Base-by-base conservation (phyloP, 2,329 filamentous ascomycete species). In the Zasmidium cellare region DNA sequence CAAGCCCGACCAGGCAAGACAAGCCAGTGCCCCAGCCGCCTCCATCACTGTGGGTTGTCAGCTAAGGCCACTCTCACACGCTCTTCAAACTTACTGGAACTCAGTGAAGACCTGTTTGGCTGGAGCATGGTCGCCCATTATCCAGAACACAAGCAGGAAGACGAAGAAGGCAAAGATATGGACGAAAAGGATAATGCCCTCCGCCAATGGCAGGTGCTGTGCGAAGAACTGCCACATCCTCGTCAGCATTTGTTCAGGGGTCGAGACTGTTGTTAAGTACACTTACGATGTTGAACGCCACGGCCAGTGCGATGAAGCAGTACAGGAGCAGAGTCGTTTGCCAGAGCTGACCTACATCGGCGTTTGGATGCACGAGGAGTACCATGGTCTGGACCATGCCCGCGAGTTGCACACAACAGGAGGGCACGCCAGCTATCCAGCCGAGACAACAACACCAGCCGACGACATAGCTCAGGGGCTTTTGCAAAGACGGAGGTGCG, bases 141-240 rank as follows among this genome's bases (percentile, higher is more conserved):
- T 68, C 71, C 71, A 74, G 53, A 74, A 66, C 2, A 75, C 69
- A 24, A 77, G 70, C 31, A 79, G 71, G 58, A 79, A 73, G 25
- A 72, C 71, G 57, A 79, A 68, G 69, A 79, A 80, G n/a, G 72
- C 76, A 45, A 77, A 71, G 14, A 79, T 68, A 59, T 80, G 77
- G 24, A 78, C 60, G 53, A 72, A 67, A 1, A 73, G 62, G 41
- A 74, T 63, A n/a, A 74, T 66, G 9, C 70, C 70, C 60, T 75
- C 69, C 1, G 67, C 65, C n/a, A 71, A 60, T 5, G 73, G 71
- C 14, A 75, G 60, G 41, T 71, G 65, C 38, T 69, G 67, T 1
- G 70, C 71, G 51, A 68, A 65, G 54, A 69, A 72, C 35, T 41
- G 16, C 35, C 7, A 41, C 6, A 41, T 6, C 7, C n/a, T 41